Evolutionary conservation across 768 basidiomycete species (phyloP).

Genomic region (Tephrocybe sp.): DNA sequence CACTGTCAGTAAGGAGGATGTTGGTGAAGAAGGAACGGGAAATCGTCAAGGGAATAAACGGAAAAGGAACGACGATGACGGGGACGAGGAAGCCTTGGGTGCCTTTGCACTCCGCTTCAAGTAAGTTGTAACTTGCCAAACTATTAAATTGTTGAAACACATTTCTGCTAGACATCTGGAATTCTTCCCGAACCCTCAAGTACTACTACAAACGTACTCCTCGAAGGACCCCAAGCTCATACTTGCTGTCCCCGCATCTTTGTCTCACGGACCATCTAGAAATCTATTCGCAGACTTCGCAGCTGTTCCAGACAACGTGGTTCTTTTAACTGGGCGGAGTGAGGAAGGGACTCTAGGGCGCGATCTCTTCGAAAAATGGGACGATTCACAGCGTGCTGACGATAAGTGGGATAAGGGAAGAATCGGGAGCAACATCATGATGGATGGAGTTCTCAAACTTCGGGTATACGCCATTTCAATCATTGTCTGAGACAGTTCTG

Average conservation of each 20-base stretch:
- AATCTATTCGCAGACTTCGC: slow-evolving; percentile 87
- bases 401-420: slow-evolving; percentile 89
- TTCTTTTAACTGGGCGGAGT: slow-evolving; percentile 79
- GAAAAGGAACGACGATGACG: slow-evolving; percentile 59
- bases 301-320: slow-evolving; percentile 76
- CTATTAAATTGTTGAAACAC: neutral
- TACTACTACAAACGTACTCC: slow-evolving; percentile 78
- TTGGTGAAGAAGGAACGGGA: slow-evolving; percentile 72
- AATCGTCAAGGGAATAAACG: slow-evolving; percentile 55
- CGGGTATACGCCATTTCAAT: slow-evolving; percentile 45
- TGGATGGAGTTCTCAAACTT: slow-evolving; percentile 69
- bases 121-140: slow-evolving; percentile 42
- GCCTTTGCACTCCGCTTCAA: slow-evolving; percentile 87
- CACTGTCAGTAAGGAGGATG: slow-evolving; percentile 89
- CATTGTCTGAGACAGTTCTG: neutral
- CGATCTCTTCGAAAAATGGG: slow-evolving; percentile 85
- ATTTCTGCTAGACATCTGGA: slow-evolving; percentile 73
- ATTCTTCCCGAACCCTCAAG: slow-evolving; percentile 83
- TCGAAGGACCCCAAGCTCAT: slow-evolving; percentile 92
- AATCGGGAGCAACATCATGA: slow-evolving; percentile 83
- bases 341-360: slow-evolving; percentile 82
- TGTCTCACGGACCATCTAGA: slow-evolving; percentile 92
- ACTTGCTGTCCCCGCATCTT: slow-evolving; percentile 87
- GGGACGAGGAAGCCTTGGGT: slow-evolving; percentile 81
- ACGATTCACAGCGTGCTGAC: slow-evolving; percentile 72